Evolutionary conservation across 140 eudicot genomes (phyloP), one percentile per base, ranked within the genome.

Genomic region (Bidens hawaiensis): DNA sequence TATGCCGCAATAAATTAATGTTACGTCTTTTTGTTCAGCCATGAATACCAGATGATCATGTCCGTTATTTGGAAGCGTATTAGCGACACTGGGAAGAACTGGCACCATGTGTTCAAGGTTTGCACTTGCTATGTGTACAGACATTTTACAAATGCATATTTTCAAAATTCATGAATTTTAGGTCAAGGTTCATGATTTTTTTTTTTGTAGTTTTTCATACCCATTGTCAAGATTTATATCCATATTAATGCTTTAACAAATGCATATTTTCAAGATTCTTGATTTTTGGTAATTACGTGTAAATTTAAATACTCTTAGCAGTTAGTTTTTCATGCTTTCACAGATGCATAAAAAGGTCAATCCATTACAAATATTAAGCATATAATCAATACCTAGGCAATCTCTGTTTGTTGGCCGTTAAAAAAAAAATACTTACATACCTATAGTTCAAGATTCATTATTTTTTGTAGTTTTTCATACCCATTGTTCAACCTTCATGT

Each of bases 51-150:
- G 74, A 94, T 85, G 78, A 85, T 94, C 61, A 94, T 94, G 95
- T 46, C 97, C 22, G 76, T 94, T 14, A 62, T 94, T 23, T 94
- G 99, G 99, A 94, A 88, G 79, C 93, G 99, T 64, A 51, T 85
- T 38, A 88, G 50, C 46, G 97, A 88, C 72, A 85, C 94, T 18
- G 95, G 95, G 43, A 94, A 88, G 76, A 94, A 94, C 55, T 94
- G 99, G 99, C 90, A 97, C 71, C 99, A 94, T 71, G 99, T 94
- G 22, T 88, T 53, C 80, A 94, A 94, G 99, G 99, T 88, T 59
- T 74, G 76, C 66, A 36, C 16, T 14, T 31, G 15, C 46, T 22
- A 60, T 60, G 31, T 54, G 38, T 54, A n/a, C 34, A 51, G 6
- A 12, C 18, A 24, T 23, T 19, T 22, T 60, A 60, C 52, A 5